Percentiles rank a stretch among this genome's conserved stretches.
phyloP scores from a whole-genome alignment of 2,329 filamentous ascomycete species.

The Neofusicoccum umdonicola region DNA sequence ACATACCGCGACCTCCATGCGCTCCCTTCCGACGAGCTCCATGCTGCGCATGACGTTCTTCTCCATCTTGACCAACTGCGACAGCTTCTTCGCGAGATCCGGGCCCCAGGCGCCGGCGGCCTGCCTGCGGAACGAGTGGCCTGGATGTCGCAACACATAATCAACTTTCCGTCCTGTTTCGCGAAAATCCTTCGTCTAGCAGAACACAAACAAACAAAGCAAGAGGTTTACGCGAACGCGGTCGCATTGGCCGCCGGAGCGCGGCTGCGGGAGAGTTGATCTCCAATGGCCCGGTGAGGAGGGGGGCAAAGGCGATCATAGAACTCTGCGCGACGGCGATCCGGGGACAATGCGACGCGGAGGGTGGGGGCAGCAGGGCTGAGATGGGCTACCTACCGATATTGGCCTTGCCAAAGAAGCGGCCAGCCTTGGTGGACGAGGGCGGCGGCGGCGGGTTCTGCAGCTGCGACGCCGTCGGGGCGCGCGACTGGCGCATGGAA shows the following conservation, averaged over 20 bases:
- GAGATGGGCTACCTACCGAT: slow-evolving; percentile 63
- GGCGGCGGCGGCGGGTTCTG: slow-evolving; percentile 91
- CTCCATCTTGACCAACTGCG: slow-evolving; percentile 99
- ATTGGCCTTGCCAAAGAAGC: slow-evolving; percentile 82
- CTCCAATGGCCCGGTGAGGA: not conserved
- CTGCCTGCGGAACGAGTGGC: slow-evolving; percentile 70
- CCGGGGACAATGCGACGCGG: not conserved
- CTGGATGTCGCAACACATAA: slow-evolving; percentile 38
- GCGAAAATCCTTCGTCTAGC: not conserved
- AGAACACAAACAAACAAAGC: not conserved
- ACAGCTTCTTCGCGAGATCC: slow-evolving; percentile 95
- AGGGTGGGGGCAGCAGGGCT: not conserved
- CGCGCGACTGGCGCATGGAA: slow-evolving; percentile 95
- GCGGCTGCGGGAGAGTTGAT: not conserved
- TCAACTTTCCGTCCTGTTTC: slow-evolving; percentile 12
- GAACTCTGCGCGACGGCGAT: not conserved
- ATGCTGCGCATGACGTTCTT: slow-evolving; percentile 98
- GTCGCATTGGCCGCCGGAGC: not conserved
- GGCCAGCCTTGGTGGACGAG: slow-evolving; percentile 85
- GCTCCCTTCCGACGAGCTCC: slow-evolving; percentile 89
- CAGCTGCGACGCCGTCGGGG: slow-evolving; percentile 86
- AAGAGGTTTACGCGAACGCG: not conserved
- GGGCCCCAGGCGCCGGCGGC: slow-evolving; percentile 75
- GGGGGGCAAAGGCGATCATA: not conserved
- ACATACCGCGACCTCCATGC: slow-evolving; percentile 96